Percentiles rank a stretch among this genome's conserved stretches.
phyloP scores from a whole-genome alignment of 2,329 filamentous ascomycete species.

The Sclerotinia glacialis region DNA sequence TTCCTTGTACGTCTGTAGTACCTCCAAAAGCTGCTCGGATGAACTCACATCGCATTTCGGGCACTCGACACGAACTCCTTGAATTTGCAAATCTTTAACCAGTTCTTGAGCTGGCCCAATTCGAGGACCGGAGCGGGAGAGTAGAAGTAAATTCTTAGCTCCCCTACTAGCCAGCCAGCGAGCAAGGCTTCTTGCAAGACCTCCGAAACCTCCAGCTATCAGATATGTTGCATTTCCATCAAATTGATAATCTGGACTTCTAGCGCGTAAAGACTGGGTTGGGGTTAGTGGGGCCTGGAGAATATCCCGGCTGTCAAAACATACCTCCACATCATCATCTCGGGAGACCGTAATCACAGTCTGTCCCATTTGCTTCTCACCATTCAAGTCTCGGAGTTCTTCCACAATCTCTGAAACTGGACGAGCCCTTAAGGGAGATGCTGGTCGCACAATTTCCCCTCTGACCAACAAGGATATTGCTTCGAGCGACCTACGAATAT shows the following conservation, averaged over 20 bases:
- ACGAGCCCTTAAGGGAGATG: slow-evolving; percentile 15
- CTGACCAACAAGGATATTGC: not conserved
- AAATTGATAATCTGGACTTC: not conserved
- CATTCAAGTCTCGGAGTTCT: slow-evolving; percentile 26
- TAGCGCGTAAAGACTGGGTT: not conserved
- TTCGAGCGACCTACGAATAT: not conserved
- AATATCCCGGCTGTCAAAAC: not conserved
- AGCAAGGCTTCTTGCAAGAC: slow-evolving; percentile 34
- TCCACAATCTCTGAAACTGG: slow-evolving; percentile 22
- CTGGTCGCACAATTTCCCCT: not conserved
- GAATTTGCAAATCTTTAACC: slow-evolving; percentile 14
- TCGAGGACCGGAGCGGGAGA: slow-evolving; percentile 27
- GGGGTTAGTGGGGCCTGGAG: not conserved
- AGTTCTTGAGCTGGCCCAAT: slow-evolving; percentile 16
- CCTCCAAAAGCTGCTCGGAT: not conserved
- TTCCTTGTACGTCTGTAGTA: slow-evolving; percentile 29
- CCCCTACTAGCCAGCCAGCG: slow-evolving; percentile 31
- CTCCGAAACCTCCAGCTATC: slow-evolving; percentile 37
- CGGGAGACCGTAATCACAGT: slow-evolving; percentile 18
- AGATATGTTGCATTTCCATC: slow-evolving; percentile 28
- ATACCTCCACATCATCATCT: not conserved
- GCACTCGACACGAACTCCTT: not conserved
- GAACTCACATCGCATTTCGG: slow-evolving; percentile 2
- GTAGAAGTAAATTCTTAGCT: slow-evolving; percentile 34
- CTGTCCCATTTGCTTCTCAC: slow-evolving; percentile 27